phyloP scores from a whole-genome alignment of 73 alveolate genomes.

The Halteria grandinella region DNA sequence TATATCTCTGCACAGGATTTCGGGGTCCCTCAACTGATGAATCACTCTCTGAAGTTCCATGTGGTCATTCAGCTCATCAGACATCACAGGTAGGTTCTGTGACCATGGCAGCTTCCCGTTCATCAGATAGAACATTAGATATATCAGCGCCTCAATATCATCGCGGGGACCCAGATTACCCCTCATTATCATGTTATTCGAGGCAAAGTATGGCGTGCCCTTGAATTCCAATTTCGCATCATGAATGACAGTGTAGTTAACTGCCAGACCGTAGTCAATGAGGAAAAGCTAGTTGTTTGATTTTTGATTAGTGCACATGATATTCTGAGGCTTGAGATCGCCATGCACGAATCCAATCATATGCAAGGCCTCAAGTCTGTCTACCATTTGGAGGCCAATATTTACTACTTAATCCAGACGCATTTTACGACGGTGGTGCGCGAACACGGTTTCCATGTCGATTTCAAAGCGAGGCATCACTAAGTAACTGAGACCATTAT shows the following conservation, averaged over 20 bases:
- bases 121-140: slow-evolving; percentile 43
- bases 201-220: slow-evolving; percentile 51
- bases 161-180: slow-evolving; percentile 50
- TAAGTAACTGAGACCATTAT: slow-evolving; percentile 21
- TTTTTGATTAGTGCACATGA: slow-evolving; percentile 33
- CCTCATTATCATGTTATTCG: slow-evolving; percentile 17
- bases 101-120: slow-evolving; percentile 62
- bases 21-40: slow-evolving; percentile 30
- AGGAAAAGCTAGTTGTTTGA: slow-evolving; percentile 4
- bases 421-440: slow-evolving; percentile 24
- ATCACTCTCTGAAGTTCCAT: slow-evolving; percentile 1
- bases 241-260: slow-evolving; percentile 8
- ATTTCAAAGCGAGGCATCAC: slow-evolving; percentile 42
- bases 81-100: slow-evolving; percentile 24
- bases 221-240: too few species aligned
- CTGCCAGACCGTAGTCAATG: slow-evolving; percentile 55
- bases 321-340: slow-evolving; percentile 60
- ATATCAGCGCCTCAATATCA: slow-evolving; percentile 57
- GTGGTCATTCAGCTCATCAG: slow-evolving; percentile 39
- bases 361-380: slow-evolving; percentile 53
- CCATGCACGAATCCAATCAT: slow-evolving; percentile 54
- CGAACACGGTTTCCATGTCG: slow-evolving; percentile 21
- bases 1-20: slow-evolving; percentile 14
- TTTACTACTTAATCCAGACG: slow-evolving; percentile 33
- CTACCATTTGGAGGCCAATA: slow-evolving; percentile 52